These are phyloP conservation scores for Arctium minus DNA, from an alignment of 129 eudicot species.

Conservation along the genomic window DNA sequence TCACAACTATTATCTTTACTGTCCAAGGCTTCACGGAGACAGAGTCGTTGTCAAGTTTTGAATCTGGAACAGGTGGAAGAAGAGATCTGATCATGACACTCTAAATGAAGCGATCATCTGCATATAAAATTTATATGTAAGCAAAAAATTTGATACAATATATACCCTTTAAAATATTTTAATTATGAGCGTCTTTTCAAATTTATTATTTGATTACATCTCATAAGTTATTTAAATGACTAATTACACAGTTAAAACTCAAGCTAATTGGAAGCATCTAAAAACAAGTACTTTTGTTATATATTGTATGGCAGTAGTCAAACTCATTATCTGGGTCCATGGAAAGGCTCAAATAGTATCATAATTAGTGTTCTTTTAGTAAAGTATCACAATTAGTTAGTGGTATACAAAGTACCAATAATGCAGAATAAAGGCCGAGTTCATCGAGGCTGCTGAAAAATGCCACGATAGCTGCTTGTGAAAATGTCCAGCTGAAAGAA, in stretches of 20 bases:
- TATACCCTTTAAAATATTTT: not conserved
- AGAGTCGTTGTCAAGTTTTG: slow-evolving; percentile 14
- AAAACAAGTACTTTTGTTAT: not conserved
- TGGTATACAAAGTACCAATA: slow-evolving; percentile 44
- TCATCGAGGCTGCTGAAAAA: slow-evolving; percentile 64
- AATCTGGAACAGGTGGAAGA: slow-evolving; percentile 19
- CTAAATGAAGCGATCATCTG: slow-evolving; percentile 67
- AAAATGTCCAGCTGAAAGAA: slow-evolving; percentile 58
- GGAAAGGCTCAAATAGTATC: not conserved
- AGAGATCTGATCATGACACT: slow-evolving; percentile 55
- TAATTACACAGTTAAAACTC: not conserved
- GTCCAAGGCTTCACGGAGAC: slow-evolving; percentile 36
- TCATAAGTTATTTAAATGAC: not conserved
- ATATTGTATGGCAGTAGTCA: not conserved
- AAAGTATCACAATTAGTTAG: no score
- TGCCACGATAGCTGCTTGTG: slow-evolving; percentile 66
- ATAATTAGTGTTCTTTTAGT: not conserved
- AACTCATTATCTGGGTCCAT: not conserved
- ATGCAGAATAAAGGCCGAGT: slow-evolving; percentile 56
- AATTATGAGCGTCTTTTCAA: not conserved
- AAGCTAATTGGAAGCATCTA: not conserved
- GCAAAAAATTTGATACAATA: slow-evolving; percentile 17
- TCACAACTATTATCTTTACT: no score
- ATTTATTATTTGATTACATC: not conserved
- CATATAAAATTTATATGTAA: slow-evolving; percentile 6